These are phyloP conservation scores for Saprolegnia parasitica DNA, from an alignment of 352 stramenopile species.

Conservation along the genomic window DNA sequence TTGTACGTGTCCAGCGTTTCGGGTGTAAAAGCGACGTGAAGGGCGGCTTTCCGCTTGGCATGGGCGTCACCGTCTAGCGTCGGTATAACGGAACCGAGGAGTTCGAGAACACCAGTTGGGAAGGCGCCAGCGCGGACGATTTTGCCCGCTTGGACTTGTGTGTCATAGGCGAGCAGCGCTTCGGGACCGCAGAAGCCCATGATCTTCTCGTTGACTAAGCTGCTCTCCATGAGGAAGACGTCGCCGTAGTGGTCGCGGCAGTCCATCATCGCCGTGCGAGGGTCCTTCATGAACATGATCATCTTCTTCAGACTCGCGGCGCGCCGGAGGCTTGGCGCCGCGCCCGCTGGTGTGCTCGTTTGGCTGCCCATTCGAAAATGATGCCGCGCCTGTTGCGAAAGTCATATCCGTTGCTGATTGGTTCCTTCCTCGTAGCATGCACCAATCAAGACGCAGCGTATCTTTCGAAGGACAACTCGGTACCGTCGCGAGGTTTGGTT, in stretches of 20 bases:
- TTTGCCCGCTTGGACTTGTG: neutral
- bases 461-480: too few relatives aligned
- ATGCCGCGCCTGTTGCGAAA: too few relatives aligned
- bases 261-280: neutral
- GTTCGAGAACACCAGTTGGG: neutral
- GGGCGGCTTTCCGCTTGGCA: neutral
- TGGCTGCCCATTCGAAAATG: neutral
- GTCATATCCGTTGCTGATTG: too few relatives aligned
- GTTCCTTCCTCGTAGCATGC: too few relatives aligned
- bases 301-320: conserved; percentile 10
- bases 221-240: conserved; percentile 16
- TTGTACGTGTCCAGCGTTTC: conserved; percentile 16
- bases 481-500: too few relatives aligned
- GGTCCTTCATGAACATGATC: conserved; percentile 20
- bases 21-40: neutral
- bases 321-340: neutral
- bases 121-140: conserved; percentile 1
- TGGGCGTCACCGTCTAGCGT: conserved; percentile 12
- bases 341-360: neutral
- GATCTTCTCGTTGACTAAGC: neutral
- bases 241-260: conserved; percentile 9
- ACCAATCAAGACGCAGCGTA: neutral
- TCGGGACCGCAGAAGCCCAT: conserved; percentile 7
- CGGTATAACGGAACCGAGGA: neutral
- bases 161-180: neutral